These are phyloP conservation scores for Podosphaera fusca DNA, from an alignment of 2,329 filamentous ascomycete species.

Conservation along the genomic window DNA sequence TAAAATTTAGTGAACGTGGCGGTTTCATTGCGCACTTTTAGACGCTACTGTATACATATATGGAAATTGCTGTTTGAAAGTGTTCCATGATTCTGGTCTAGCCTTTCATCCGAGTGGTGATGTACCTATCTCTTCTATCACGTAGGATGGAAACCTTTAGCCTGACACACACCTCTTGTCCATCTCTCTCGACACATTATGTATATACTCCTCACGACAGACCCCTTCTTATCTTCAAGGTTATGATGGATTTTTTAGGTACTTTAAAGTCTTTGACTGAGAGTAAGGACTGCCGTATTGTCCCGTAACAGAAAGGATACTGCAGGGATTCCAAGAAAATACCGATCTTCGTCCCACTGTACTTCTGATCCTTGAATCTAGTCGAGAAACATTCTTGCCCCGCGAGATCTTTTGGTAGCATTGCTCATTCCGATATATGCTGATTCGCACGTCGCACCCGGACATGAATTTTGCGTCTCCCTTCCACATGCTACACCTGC, in stretches of 20 bases:
- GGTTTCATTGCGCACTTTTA: too few relatives aligned
- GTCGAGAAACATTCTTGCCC: neutral
- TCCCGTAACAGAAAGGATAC: too few relatives aligned
- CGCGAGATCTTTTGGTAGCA: neutral
- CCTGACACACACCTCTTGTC: too few relatives aligned
- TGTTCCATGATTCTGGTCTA: too few relatives aligned
- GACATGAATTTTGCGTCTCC: neutral
- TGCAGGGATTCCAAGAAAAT: neutral
- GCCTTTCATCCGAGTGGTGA: too few relatives aligned
- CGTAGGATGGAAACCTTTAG: too few relatives aligned
- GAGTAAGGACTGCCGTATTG: neutral
- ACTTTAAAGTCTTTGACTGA: neutral
- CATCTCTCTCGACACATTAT: too few relatives aligned
- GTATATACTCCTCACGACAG: neutral
- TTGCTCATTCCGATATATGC: neutral
- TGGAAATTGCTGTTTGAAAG: too few relatives aligned
- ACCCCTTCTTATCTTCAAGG: neutral
- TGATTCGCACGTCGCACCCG: neutral
- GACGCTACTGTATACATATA: too few relatives aligned
- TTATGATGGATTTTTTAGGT: neutral
- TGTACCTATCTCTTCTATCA: too few relatives aligned
- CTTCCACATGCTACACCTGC: neutral
- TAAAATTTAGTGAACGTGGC: too few relatives aligned
- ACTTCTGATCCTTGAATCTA: neutral
- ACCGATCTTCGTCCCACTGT: neutral